Evolutionary conservation across 1,284 basidiomycete species (phyloP).

Genomic region (Ceratobasidium sp.): DNA sequence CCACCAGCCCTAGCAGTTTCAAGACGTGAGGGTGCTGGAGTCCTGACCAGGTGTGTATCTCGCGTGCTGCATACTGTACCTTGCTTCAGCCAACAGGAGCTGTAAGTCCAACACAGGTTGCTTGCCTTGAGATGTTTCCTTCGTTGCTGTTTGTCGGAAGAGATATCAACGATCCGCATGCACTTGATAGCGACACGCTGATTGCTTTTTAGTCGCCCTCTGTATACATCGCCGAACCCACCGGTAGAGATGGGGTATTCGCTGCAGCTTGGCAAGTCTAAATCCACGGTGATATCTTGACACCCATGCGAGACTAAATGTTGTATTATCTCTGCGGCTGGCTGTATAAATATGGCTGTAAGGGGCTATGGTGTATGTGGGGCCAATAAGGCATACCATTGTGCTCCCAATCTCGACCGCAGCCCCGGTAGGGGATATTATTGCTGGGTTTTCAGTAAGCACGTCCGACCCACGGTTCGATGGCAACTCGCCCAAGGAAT

Average conservation of each 20-base stretch:
- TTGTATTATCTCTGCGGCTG: background rate
- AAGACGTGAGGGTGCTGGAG: background rate
- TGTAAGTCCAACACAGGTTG: no score
- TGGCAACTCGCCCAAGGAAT: no score
- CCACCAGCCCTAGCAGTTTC: constrained; percentile 1
- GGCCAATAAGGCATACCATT: background rate
- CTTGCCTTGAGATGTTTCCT: constrained; percentile 14
- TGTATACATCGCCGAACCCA: constrained; percentile 9
- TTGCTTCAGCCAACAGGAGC: background rate
- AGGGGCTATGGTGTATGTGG: background rate
- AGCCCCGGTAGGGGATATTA: no score
- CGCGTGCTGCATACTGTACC: background rate
- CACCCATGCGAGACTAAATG: constrained; percentile 4
- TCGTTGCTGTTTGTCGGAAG: background rate
- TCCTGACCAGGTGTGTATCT: constrained; percentile 14
- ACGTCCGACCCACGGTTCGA: no score
- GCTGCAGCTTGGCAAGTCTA: constrained; percentile 2
- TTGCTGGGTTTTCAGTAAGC: no score
- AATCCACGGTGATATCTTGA: background rate
- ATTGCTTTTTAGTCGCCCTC: background rate
- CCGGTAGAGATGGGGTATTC: background rate
- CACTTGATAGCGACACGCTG: background rate
- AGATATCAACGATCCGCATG: background rate
- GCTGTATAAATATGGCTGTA: background rate
- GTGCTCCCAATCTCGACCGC: background rate